Conservation (phyloP, 345 rosid species). For the Hibiscus tridactylites region DNA sequence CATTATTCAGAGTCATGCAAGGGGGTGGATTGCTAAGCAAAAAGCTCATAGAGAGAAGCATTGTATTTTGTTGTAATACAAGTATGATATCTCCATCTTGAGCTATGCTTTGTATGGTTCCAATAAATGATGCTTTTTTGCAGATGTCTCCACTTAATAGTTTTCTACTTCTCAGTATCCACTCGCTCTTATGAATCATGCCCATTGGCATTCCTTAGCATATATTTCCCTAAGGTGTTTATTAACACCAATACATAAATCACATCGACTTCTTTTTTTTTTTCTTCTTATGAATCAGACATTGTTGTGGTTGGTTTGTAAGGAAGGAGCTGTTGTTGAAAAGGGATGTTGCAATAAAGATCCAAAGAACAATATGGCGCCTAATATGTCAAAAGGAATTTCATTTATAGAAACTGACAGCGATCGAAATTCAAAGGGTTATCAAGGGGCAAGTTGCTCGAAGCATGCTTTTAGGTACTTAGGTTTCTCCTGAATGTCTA, state of each 20-base stretch:
- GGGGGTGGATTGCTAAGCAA: slow-evolving; percentile 53
- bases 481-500: slow-evolving; percentile 8
- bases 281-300: slow-evolving; percentile 32
- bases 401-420: slow-evolving; percentile 37
- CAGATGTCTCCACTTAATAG: too few relatives aligned
- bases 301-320: slow-evolving; percentile 51
- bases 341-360: slow-evolving; percentile 38
- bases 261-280: not conserved
- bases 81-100: slow-evolving; percentile 35
- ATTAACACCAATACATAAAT: not conserved
- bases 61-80: slow-evolving; percentile 39
- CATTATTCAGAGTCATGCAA: slow-evolving; percentile 47
- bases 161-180: too few relatives aligned
- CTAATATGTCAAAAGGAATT: slow-evolving; percentile 28
- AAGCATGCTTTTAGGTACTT: slow-evolving; percentile 59
- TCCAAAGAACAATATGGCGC: slow-evolving; percentile 50
- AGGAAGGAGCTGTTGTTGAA: slow-evolving; percentile 38
- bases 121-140: not conserved
- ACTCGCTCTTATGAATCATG: not conserved
- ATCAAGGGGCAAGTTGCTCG: slow-evolving; percentile 43
- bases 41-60: slow-evolving; percentile 36
- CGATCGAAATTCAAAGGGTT: slow-evolving; percentile 48
- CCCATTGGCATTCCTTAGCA: not conserved
- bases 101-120: not conserved
- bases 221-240: not conserved